phyloP scores from a whole-genome alignment of 2,329 filamentous ascomycete genomes.

The Aspergillus pseudonomiae region DNA sequence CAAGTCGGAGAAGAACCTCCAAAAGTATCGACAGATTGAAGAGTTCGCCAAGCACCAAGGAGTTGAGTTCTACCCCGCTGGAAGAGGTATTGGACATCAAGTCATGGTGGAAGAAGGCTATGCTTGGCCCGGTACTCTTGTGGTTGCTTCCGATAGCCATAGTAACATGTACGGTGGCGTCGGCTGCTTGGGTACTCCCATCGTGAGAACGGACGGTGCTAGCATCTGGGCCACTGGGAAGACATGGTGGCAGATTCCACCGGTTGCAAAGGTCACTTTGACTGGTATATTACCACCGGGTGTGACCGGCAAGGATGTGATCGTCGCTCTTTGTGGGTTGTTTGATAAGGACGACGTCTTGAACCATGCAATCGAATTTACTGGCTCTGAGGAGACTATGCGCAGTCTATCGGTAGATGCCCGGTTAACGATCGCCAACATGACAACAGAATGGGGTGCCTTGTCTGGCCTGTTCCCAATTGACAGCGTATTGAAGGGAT shows the following conservation, averaged over 20 bases:
- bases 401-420: conserved; percentile 71
- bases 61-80: conserved; percentile 75
- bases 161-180: conserved; percentile 84
- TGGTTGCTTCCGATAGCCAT: conserved; percentile 73
- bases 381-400: conserved; percentile 77
- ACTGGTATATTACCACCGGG: conserved; percentile 74
- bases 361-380: conserved; percentile 89
- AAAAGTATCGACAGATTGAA: conserved; percentile 81
- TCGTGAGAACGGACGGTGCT: conserved; percentile 86
- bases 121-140: conserved; percentile 82
- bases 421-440: conserved; percentile 71
- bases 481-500: conserved; percentile 69
- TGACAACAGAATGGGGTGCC: conserved; percentile 82
- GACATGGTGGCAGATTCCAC: conserved; percentile 90
- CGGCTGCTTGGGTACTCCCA: conserved; percentile 73
- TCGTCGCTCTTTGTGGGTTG: conserved; percentile 81
- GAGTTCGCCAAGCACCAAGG: conserved; percentile 79
- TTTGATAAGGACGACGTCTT: conserved; percentile 88
- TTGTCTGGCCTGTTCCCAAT: conserved; percentile 78
- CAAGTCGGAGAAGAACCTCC: conserved; percentile 73
- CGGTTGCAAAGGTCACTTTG: conserved; percentile 77
- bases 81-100: conserved; percentile 85
- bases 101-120: conserved; percentile 73
- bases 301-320: conserved; percentile 92
- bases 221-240: conserved; percentile 79